Evolutionary conservation across 371 early-diverging fungal genomes (phyloP).

Genomic region (Saksenaea oblongispora): DNA sequence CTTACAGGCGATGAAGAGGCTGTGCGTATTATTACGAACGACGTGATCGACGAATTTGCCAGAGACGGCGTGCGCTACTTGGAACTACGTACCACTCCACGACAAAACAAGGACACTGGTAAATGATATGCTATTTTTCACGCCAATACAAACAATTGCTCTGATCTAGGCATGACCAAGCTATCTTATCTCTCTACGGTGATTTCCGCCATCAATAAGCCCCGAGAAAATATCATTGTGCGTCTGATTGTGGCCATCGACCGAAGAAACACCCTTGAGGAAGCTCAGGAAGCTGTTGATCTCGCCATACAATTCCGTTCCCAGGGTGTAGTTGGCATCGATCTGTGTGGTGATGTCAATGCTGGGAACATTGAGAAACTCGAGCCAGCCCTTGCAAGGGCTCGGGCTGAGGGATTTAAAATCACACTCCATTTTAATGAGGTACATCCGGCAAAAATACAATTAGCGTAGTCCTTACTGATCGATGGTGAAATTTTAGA

Average conservation of each 20-base stretch:
- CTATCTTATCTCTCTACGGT: conserved; percentile 52
- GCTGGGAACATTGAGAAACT: conserved; percentile 44
- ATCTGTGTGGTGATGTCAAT: conserved; percentile 64
- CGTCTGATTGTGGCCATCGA: conserved; percentile 59
- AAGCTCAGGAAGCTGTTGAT: conserved; percentile 56
- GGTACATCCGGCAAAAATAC: conserved; percentile 14
- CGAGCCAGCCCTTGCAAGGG: conserved; percentile 54
- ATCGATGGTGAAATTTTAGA: conserved; percentile 1
- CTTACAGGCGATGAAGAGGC: conserved; percentile 54
- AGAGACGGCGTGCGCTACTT: conserved; percentile 58
- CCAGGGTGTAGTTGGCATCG: conserved; percentile 60
- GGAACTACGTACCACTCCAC: conserved; percentile 65
- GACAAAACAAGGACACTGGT: conserved; percentile 44
- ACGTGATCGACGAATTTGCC: conserved; percentile 58
- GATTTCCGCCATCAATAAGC: conserved; percentile 36
- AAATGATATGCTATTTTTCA: not conserved
- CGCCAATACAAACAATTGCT: not conserved
- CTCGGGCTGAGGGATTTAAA: conserved; percentile 48
- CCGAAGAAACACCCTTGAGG: conserved; percentile 53
- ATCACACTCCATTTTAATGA: conserved; percentile 66
- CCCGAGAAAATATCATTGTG: conserved; percentile 42
- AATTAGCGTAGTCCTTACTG: not conserved
- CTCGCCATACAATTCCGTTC: conserved; percentile 50
- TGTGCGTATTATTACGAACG: conserved; percentile 40
- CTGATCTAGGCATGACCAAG: conserved; percentile 54